These are phyloP conservation scores for Phaeoacremonium minimum DNA, from an alignment of 2,329 filamentous ascomycete species.

Conservation along the genomic window DNA sequence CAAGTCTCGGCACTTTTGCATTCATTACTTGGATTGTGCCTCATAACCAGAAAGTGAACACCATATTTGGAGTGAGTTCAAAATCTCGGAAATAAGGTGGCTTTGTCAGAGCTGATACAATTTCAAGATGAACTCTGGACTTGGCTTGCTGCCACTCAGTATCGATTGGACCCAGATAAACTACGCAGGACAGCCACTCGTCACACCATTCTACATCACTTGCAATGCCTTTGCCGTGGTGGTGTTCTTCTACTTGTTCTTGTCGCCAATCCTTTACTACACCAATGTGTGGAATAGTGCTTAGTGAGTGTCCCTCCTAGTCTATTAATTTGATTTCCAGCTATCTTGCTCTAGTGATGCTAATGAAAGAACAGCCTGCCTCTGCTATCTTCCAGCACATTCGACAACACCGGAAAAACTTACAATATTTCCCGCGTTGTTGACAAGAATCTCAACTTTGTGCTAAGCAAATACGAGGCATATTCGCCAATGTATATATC, in stretches of 20 bases:
- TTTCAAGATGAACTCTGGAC: conserved; percentile 10
- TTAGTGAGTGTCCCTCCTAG: conserved; percentile 11
- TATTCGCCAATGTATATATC: conserved; percentile 32
- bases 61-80: conserved; percentile 12
- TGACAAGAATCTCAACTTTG: conserved; percentile 19
- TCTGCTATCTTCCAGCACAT: conserved; percentile 20
- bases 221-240: conserved; percentile 22
- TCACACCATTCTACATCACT: conserved; percentile 23
- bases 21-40: conserved; percentile 15
- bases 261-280: conserved; percentile 25
- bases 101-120: not conserved
- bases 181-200: conserved; percentile 20
- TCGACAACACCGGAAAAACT: conserved; percentile 22
- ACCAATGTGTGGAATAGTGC: conserved; percentile 23
- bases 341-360: too few relatives aligned
- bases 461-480: conserved; percentile 19
- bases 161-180: conserved; percentile 27
- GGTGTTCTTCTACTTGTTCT: conserved; percentile 22
- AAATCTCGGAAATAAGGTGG: not conserved
- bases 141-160: conserved; percentile 21
- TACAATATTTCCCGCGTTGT: conserved; percentile 25
- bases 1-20: conserved; percentile 15
- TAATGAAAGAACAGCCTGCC: conserved; percentile 15
- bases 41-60: conserved; percentile 14
- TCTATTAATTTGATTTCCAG: too few relatives aligned